Evolutionary conservation across 352 stramenopile species (phyloP), one percentile per base, ranked within the genome.

Genomic region (Globisporangium irregulare): DNA sequence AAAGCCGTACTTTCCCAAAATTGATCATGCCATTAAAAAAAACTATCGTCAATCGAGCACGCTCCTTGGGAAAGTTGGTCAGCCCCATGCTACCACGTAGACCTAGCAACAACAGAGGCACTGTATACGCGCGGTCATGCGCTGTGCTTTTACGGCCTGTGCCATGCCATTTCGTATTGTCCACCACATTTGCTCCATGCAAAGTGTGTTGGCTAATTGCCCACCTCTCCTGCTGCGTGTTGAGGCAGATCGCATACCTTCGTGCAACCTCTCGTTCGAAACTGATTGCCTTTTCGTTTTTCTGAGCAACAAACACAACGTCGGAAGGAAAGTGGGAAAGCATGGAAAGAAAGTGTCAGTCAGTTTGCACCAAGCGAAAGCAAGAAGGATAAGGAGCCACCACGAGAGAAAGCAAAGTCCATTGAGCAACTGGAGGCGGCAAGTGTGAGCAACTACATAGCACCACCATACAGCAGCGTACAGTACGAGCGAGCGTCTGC

Each of bases 241-340:
- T 59, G 25, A 59, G 38, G 53, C 53, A 7, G 27, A 46, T 60
- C 58, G 64, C 68, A 62, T 66, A 59, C 62, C 69, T 75, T 78
- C 69, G 72, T 24, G 72, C 72, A 75, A 78, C 72, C 60, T 73
- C 24, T 2, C 14, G 5, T 38, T 38, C 22, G 63, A 68, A 70
- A 71, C 53, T 20, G 24, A 22, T 36, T 55, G 20, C 18, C 43
- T 56, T 59, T 59, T 59, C 54, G 7, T 59, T 59, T 59, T 59
- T 56, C 41, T 50, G 15, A 50, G 5, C 50, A 46, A 4, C 27
- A 32, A 46, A 32, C 27, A 32, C 27, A 32, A 38, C 36, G 50
- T 59, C 64, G 60, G 62, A 67, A 67, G 67, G 59, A 62, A 60
- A 64, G 43, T 34, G 60, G 69, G 71, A 74, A 77, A 73, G 15